phyloP scores from a whole-genome alignment of 257 asterid species.

The Eucommia ulmoides region DNA sequence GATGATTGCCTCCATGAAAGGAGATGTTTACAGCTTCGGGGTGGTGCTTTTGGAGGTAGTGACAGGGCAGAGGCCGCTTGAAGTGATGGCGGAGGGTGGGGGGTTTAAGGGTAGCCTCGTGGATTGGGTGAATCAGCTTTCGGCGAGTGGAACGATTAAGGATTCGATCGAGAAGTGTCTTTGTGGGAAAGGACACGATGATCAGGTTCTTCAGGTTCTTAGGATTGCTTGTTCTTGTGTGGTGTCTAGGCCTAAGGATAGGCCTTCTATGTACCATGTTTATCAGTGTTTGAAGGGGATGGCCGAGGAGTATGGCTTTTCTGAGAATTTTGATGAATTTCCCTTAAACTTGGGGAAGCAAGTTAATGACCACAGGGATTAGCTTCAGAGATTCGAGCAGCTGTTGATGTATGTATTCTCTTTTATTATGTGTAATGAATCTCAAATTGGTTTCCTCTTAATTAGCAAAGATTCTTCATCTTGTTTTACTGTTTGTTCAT shows the following conservation, averaged over 20 bases:
- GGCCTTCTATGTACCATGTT: conserved; percentile 53
- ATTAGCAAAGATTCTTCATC: no score
- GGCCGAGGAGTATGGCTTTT: conserved; percentile 43
- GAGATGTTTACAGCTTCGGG: conserved; percentile 70
- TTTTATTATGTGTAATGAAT: no score
- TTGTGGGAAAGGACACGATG: conserved; percentile 36
- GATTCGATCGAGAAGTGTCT: conserved; percentile 37
- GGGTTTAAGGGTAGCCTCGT: conserved; percentile 46
- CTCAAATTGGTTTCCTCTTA: no score
- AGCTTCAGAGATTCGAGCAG: conserved; percentile 5
- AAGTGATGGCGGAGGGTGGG: conserved; percentile 25
- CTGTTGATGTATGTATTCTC: no score
- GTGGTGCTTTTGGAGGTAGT: conserved; percentile 68
- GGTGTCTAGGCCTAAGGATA: conserved; percentile 43
- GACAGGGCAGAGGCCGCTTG: conserved; percentile 49
- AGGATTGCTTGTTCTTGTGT: conserved; percentile 44
- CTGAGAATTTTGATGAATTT: conserved; percentile 45
- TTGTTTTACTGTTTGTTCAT: no score
- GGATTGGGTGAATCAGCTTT: conserved; percentile 47
- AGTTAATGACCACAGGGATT: conserved; percentile 15
- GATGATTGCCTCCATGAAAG: conserved; percentile 58
- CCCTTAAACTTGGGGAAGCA: conserved; percentile 36
- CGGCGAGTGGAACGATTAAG: conserved; percentile 21
- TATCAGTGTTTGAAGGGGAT: conserved; percentile 36
- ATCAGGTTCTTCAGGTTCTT: conserved; percentile 34